Conservation (phyloP, 768 basidiomycete species). For the Imleria badia region DNA sequence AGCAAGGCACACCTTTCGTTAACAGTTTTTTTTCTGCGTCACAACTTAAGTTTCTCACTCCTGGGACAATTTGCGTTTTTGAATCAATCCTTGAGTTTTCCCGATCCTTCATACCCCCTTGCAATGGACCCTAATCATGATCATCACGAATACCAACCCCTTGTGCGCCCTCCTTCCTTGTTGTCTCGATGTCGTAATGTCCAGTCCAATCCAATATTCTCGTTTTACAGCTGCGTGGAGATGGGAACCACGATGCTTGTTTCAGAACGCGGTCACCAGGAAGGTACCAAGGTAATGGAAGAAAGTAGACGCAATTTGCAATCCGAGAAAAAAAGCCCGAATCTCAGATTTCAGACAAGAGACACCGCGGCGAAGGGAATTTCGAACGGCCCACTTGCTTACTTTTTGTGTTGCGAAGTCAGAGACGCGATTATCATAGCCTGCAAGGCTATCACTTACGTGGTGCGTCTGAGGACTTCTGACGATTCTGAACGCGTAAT, state of each 20-base stretch:
- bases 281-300: constrained; percentile 21
- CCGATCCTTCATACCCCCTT: constrained; percentile 13
- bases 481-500: constrained; percentile 12
- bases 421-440: constrained; percentile 17
- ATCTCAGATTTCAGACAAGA: constrained; percentile 14
- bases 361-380: constrained; percentile 30
- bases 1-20: neutral
- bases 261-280: constrained; percentile 10
- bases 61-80: constrained; percentile 12
- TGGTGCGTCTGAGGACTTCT: constrained; percentile 16
- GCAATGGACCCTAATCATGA: constrained; percentile 20
- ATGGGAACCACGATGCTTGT: constrained; percentile 13
- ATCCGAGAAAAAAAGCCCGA: constrained; percentile 12
- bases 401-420: constrained; percentile 13
- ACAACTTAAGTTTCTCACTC: constrained; percentile 2
- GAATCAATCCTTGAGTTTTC: neutral
- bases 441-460: constrained; percentile 25
- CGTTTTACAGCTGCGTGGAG: neutral
- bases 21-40: constrained; percentile 5
- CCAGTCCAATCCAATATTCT: constrained; percentile 10
- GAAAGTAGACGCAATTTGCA: constrained; percentile 16
- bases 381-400: constrained; percentile 9
- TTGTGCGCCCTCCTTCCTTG: constrained; percentile 1
- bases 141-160: constrained; percentile 12
- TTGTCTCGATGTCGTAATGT: constrained; percentile 20